These are phyloP conservation scores for Penicillium cosmopolitanum DNA, from an alignment of 495 filamentous ascomycete genomes.

Conservation along the genomic window DNA sequence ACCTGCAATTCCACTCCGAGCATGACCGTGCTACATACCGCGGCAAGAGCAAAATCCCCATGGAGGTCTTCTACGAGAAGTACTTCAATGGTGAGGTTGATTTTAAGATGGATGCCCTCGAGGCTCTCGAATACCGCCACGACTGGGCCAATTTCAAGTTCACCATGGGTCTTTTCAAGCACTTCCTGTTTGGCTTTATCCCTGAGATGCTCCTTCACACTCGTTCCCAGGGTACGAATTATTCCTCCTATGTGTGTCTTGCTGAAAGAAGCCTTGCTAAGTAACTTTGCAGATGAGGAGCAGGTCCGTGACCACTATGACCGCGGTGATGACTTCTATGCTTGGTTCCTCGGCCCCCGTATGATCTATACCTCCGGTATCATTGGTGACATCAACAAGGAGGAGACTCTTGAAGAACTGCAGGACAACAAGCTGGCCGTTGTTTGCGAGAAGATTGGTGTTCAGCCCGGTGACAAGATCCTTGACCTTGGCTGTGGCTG, in stretches of 20 bases:
- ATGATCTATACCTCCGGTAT: constrained; percentile 78
- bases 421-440: constrained; percentile 73
- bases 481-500: constrained; percentile 75
- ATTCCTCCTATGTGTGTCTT: not conserved
- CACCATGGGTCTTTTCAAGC: constrained; percentile 65
- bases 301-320: constrained; percentile 78
- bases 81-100: constrained; percentile 86
- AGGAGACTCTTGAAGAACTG: constrained; percentile 68
- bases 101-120: constrained; percentile 82
- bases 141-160: constrained; percentile 83
- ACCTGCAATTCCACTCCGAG: constrained; percentile 80
- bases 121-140: constrained; percentile 80
- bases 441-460: constrained; percentile 72
- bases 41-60: constrained; percentile 79
- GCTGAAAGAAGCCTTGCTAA: not conserved
- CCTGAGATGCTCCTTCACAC: constrained; percentile 71
- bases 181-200: constrained; percentile 69
- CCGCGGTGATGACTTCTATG: constrained; percentile 75
- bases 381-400: constrained; percentile 65
- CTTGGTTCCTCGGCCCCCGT: constrained; percentile 72
- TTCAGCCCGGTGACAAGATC: constrained; percentile 62
- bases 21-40: constrained; percentile 72
- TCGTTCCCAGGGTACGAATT: constrained; percentile 62
- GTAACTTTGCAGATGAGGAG: constrained; percentile 60
- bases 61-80: constrained; percentile 88